These are phyloP conservation scores for Hordeum vulgare DNA, from an alignment of 176 grass and related monocot species.

Conservation along the genomic window MorexV3_pseudomolecules_assembly NC_058518.1:76659609-76660108, in stretches of 20 bases:
- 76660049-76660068: constrained; percentile 73
- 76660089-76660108: constrained; percentile 12
- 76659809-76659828: neutral
- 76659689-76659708: neutral
- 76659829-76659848: neutral
- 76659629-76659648: neutral
- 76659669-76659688: neutral
- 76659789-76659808: neutral
- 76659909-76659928: neutral
- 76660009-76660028: constrained; percentile 66
- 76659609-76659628: neutral
- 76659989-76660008: constrained; percentile 70
- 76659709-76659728: neutral
- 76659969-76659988: constrained; percentile 60
- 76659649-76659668: neutral
- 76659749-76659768: neutral
- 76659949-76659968: constrained; percentile 42
- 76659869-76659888: neutral
- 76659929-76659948: constrained; percentile 22
- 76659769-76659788: neutral
- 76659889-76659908: neutral
- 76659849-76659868: neutral
- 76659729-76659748: neutral
- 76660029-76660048: constrained; percentile 84
- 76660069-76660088: neutral